Percentiles rank a stretch among this genome's conserved stretches.
Conservation (phyloP, 106 monocot species). For the Dioscorea alata region DNA sequence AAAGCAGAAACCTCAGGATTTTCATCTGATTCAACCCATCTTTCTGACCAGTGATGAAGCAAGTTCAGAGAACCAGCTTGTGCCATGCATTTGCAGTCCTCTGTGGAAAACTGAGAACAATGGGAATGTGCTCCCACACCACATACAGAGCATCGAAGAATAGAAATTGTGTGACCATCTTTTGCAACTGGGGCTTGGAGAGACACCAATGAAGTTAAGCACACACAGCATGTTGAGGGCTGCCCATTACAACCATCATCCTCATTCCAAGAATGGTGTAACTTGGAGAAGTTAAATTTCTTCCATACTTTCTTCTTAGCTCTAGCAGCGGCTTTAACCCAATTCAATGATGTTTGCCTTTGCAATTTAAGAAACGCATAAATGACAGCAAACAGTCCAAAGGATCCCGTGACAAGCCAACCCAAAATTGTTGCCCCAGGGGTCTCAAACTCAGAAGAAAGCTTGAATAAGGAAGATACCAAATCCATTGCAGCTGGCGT, state of each 20-base stretch:
- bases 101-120: slow-evolving; percentile 48
- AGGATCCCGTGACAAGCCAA: slow-evolving; percentile 54
- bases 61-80: slow-evolving; percentile 56
- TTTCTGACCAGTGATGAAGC: slow-evolving; percentile 89
- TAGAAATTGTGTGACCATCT: neutral
- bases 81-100: slow-evolving; percentile 78
- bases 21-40: slow-evolving; percentile 69
- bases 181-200: slow-evolving; percentile 23
- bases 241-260: slow-evolving; percentile 26
- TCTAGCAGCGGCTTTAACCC: slow-evolving; percentile 77
- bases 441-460: slow-evolving; percentile 15
- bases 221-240: slow-evolving; percentile 74
- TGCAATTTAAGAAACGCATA: slow-evolving; percentile 69
- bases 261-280: slow-evolving; percentile 64
- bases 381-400: slow-evolving; percentile 54
- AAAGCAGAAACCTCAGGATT: slow-evolving; percentile 60
- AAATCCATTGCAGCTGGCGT: slow-evolving; percentile 14
- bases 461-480: slow-evolving; percentile 12
- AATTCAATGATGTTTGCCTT: slow-evolving; percentile 56
- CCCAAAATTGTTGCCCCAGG: slow-evolving; percentile 27
- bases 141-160: slow-evolving; percentile 66
- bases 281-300: slow-evolving; percentile 52
- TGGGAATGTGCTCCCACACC: slow-evolving; percentile 64
- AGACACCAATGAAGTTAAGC: slow-evolving; percentile 54
- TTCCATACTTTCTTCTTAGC: slow-evolving; percentile 67